Conservation (phyloP, 345 rosid species). For the Lagerstroemia speciosa region DNA sequence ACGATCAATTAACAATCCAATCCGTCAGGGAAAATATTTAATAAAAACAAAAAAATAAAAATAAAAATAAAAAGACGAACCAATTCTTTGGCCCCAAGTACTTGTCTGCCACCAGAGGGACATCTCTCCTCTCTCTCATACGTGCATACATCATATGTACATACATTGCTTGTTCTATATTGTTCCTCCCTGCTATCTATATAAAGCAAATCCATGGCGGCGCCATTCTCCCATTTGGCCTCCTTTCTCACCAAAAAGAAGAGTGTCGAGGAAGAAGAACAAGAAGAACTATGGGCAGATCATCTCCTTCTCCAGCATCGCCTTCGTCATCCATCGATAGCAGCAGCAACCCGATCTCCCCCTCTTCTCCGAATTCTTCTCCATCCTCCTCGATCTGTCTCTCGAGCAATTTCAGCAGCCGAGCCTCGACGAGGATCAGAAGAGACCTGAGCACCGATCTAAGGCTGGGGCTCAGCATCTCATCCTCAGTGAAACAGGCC, state of each 20-base stretch:
- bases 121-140: constrained; percentile 13
- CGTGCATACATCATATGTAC: constrained; percentile 11
- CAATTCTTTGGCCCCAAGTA: constrained; percentile 16
- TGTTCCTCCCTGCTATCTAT: background rate
- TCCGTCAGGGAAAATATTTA: background rate
- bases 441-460: constrained; percentile 28
- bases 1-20: background rate
- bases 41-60: background rate
- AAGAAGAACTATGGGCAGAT: constrained; percentile 10
- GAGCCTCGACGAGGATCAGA: background rate
- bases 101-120: constrained; percentile 28
- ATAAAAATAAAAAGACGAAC: background rate
- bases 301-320: constrained; percentile 13
- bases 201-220: background rate
- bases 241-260: background rate
- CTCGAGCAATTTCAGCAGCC: constrained; percentile 3
- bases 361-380: background rate
- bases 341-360: constrained; percentile 8
- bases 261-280: no score
- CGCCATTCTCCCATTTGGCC: background rate
- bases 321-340: constrained; percentile 26
- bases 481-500: background rate
- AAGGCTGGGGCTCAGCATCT: constrained; percentile 26
- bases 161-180: background rate
- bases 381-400: background rate